A percentile compares a stretch with the other conserved stretches of the same genome.
These are phyloP conservation scores for Clathrospora elynae DNA, from an alignment of 2,329 filamentous ascomycete genomes.

Conservation along the genomic window DNA sequence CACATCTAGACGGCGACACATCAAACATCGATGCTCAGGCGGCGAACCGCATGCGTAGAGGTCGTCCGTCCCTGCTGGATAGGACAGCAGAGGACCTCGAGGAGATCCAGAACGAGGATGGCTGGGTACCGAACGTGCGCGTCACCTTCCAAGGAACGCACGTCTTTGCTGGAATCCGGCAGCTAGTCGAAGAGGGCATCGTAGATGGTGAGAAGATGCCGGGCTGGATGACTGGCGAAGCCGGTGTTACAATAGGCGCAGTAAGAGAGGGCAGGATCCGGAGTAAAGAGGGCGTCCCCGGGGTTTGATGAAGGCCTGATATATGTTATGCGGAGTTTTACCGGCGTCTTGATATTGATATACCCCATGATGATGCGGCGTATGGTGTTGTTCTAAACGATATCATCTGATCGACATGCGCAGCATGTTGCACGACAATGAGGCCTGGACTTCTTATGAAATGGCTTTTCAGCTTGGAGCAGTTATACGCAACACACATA, in stretches of 20 bases:
- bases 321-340: constrained; percentile 13
- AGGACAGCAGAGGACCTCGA: constrained; percentile 39
- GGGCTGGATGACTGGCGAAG: constrained; percentile 89
- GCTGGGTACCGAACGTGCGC: constrained; percentile 64
- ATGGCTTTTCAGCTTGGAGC: no score
- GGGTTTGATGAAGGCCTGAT: constrained; percentile 19
- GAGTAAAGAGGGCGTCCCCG: constrained; percentile 34
- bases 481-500: no score
- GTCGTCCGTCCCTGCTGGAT: constrained; percentile 44
- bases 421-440: background rate
- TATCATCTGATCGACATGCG: background rate
- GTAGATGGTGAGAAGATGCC: constrained; percentile 80
- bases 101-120: constrained; percentile 30
- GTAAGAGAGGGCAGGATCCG: constrained; percentile 69
- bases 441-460: background rate
- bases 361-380: constrained; percentile 32
- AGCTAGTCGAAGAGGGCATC: constrained; percentile 75
- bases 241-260: constrained; percentile 74
- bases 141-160: constrained; percentile 76
- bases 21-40: constrained; percentile 22
- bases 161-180: constrained; percentile 78
- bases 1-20: constrained; percentile 22
- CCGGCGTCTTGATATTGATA: constrained; percentile 28
- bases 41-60: constrained; percentile 29
- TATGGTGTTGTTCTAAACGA: constrained; percentile 17